phyloP scores from a whole-genome alignment of 352 stramenopile species.

The Phytophthora niederhauseri region DNA sequence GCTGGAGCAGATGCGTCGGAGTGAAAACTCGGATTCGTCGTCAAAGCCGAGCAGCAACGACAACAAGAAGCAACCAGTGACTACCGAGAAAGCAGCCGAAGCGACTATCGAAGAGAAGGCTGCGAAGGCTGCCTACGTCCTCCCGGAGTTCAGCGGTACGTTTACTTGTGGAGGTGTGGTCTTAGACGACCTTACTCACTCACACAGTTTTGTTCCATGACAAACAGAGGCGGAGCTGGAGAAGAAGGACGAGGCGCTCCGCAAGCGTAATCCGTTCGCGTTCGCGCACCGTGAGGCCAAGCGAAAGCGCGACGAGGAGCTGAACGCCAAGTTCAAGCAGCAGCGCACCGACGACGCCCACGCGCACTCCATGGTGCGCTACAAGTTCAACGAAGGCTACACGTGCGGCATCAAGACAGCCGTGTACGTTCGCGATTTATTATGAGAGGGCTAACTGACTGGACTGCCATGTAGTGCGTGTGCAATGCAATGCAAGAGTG shows the following conservation, averaged over 20 bases:
- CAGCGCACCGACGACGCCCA: slow-evolving; percentile 27
- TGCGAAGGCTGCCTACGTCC: slow-evolving; percentile 43
- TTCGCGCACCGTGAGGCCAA: slow-evolving; percentile 85
- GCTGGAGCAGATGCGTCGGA: slow-evolving; percentile 79
- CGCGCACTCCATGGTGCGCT: slow-evolving; percentile 64
- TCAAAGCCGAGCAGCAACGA: slow-evolving; percentile 6
- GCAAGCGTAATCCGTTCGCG: slow-evolving; percentile 80
- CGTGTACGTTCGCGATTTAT: slow-evolving; percentile 88
- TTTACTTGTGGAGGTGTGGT: slow-evolving; percentile 2
- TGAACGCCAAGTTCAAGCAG: slow-evolving; percentile 48
- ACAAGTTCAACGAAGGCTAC: slow-evolving; percentile 93
- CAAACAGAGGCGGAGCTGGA: slow-evolving; percentile 58
- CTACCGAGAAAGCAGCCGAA: slow-evolving; percentile 19
- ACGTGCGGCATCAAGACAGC: slow-evolving; percentile 90
- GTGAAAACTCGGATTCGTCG: slow-evolving; percentile 35
- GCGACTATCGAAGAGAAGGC: slow-evolving; percentile 36
- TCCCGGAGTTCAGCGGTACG: slow-evolving; percentile 64
- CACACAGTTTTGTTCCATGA: not conserved
- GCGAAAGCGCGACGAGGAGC: slow-evolving; percentile 64
- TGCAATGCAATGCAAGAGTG: slow-evolving; percentile 1
- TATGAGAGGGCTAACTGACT: slow-evolving; percentile 47
- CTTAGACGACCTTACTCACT: slow-evolving; percentile 8
- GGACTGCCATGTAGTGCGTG: slow-evolving; percentile 3
- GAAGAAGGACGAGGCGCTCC: slow-evolving; percentile 64
- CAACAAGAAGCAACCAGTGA: slow-evolving; percentile 4